phyloP scores from a whole-genome alignment of 768 basidiomycete species.

The Plicaturopsis crispa region DNA sequence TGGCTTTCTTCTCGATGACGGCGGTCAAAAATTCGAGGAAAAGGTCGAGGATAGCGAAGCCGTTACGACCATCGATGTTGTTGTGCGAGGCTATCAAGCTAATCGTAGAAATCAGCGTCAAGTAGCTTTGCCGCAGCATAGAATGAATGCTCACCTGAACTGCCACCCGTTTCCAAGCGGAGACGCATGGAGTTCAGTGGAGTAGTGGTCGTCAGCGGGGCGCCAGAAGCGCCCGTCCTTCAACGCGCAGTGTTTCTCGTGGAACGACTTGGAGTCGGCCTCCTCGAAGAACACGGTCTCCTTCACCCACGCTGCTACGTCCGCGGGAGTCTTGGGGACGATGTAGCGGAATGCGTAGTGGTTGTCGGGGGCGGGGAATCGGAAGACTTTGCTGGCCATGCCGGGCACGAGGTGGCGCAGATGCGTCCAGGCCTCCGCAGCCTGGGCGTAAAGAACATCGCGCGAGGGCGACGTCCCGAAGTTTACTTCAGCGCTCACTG shows the following conservation, averaged over 20 bases:
- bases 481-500: not conserved
- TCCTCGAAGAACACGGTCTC: slow-evolving; percentile 1
- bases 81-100: not conserved
- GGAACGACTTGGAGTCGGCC: not conserved
- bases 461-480: not conserved
- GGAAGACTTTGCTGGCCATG: not conserved
- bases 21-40: not conserved
- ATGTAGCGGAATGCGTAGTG: slow-evolving; percentile 1
- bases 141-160: slow-evolving; percentile 1
- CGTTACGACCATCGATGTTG: slow-evolving; percentile 1
- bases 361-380: not conserved
- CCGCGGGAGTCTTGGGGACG: not conserved
- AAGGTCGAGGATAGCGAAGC: not conserved
- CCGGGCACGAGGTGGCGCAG: not conserved
- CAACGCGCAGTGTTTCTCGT: not conserved
- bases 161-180: not conserved
- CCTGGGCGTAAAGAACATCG: no score
- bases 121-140: no score
- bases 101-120: no score
- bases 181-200: not conserved
- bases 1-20: slow-evolving; percentile 1
- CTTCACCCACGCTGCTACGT: not conserved
- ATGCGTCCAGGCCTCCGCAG: not conserved
- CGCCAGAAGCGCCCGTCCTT: slow-evolving; percentile 1
- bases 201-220: not conserved